Percentiles rank a stretch among this genome's conserved stretches.
Conservation (phyloP, 805 yeast species). For the Saccharomyces eubayanus region DNA sequence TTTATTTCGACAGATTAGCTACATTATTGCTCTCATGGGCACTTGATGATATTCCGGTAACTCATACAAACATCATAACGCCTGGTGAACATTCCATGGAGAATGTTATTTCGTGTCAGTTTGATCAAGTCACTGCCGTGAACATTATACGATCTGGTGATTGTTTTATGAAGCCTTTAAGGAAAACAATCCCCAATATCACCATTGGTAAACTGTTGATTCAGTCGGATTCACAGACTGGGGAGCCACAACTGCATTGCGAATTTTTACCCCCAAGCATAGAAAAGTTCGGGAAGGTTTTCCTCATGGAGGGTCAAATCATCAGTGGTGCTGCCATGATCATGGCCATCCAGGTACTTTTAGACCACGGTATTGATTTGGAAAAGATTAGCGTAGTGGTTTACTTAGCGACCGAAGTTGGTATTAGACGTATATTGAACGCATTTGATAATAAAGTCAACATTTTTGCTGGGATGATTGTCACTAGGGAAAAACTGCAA, state of each 20-base stretch:
- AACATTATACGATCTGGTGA: conserved; percentile 87
- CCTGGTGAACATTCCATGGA: conserved; percentile 31
- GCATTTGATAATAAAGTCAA: conserved; percentile 62
- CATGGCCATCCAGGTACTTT: conserved; percentile 83
- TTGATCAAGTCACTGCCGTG: conserved; percentile 56
- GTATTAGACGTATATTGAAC: conserved; percentile 58
- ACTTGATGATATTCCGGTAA: conserved; percentile 42
- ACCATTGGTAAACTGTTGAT: conserved; percentile 76
- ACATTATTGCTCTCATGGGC: conserved; percentile 61
- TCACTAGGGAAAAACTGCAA: conserved; percentile 40
- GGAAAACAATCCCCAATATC: conserved; percentile 69
- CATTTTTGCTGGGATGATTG: conserved; percentile 61
- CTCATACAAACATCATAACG: conserved; percentile 36
- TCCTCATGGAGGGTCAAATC: conserved; percentile 79
- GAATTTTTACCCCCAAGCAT: conserved; percentile 53
- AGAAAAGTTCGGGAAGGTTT: conserved; percentile 34
- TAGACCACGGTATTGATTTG: conserved; percentile 67
- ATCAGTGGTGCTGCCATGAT: conserved; percentile 89
- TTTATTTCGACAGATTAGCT: conserved; percentile 79
- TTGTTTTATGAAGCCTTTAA: conserved; percentile 73
- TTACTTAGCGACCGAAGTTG: conserved; percentile 71
- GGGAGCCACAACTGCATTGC: conserved; percentile 90
- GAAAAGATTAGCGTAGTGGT: conserved; percentile 59
- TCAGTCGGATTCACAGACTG: conserved; percentile 81
- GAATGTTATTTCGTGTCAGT: conserved; percentile 25